phyloP scores from a whole-genome alignment of 1,284 basidiomycete genomes.

The Gymnopus androsaceus region DNA sequence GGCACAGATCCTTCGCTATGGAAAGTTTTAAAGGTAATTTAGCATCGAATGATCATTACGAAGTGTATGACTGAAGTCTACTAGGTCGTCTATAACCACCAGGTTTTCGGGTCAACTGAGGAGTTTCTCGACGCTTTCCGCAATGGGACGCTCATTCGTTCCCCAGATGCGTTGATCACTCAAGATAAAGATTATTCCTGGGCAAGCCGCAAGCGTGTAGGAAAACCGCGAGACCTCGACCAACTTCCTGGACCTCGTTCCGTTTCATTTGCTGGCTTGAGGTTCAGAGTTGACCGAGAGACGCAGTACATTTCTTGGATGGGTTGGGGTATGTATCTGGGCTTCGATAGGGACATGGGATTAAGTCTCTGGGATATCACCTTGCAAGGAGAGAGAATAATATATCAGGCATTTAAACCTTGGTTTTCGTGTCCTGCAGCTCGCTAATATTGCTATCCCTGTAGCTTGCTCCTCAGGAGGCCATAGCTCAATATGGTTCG shows the following conservation, averaged over 20 bases:
- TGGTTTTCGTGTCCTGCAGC: not conserved
- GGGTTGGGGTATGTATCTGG: conserved; percentile 63
- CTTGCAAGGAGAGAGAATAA: conserved; percentile 60
- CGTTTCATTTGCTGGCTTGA: conserved; percentile 57
- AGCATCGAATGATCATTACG: not conserved
- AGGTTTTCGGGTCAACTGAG: conserved; percentile 48
- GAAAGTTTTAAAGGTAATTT: conserved; percentile 48
- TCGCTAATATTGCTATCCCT: not conserved
- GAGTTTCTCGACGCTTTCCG: conserved; percentile 56
- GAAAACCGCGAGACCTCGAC: conserved; percentile 53
- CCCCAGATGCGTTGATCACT: conserved; percentile 36
- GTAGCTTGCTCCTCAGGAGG: conserved; percentile 59
- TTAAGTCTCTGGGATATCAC: conserved; percentile 66
- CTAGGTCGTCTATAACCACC: conserved; percentile 60
- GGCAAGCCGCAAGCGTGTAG: conserved; percentile 48
- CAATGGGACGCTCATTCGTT: conserved; percentile 52
- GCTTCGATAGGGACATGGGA: conserved; percentile 69
- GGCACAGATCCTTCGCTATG: conserved; percentile 56
- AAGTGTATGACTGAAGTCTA: not conserved
- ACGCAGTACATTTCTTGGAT: conserved; percentile 65
- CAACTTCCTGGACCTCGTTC: conserved; percentile 61
- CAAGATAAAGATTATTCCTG: conserved; percentile 37
- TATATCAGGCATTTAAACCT: conserved; percentile 54
- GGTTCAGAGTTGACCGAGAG: conserved; percentile 57
- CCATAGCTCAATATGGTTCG: conserved; percentile 63